Base-by-base conservation (phyloP, 2,329 filamentous ascomycete genomes). In the Colletotrichum sp. region DNA sequence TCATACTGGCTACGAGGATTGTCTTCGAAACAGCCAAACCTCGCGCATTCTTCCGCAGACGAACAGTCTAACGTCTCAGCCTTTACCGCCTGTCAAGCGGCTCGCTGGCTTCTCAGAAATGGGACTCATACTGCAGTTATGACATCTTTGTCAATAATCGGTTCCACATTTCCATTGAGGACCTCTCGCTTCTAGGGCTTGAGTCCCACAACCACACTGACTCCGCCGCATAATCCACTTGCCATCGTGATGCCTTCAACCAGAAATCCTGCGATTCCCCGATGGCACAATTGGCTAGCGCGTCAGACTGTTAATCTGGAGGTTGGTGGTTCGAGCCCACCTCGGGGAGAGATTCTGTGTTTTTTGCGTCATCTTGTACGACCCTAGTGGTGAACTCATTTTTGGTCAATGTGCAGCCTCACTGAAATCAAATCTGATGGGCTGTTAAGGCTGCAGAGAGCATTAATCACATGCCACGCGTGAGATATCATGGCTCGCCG, bases 301-400 rank as follows among this genome's bases (percentile, higher is more conserved):
- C 73, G 73, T 75, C 73, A 75, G 73, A 75, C 73, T 72, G 73
- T 75, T 75, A 75, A 75, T 75, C 73, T 75, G 73, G 73, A 75
- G 73, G 73, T 75, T 75, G 73, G 73, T 75, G 69, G 73, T 75
- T 75, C 73, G 73, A 75, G 73, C 73, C 73, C 66, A 69, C 66
- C 66, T 69, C 66, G 68, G 68, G 68, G 68, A 70, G 68, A 49
- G 11, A 2, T 52, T 16, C 11, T 15, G 5, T 9, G 7, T 5
- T 69, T 69, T 61, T 68, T 25, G 49, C 6, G 1, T 8, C 9
- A 19, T 57, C 29, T 25, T 3, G 6, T 22, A 12, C n/a, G 13
- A 1, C 12, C 3, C n/a, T n/a, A 8, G 19, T 19, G 4, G 4
- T 52, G 12, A 19, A 13, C 3, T 27, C 12, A 15, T 49, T 49